Evolutionary conservation across 345 rosid species (phyloP), one percentile per base, ranked within the genome.

Genomic region (Eucalyptus melliodora): DNA sequence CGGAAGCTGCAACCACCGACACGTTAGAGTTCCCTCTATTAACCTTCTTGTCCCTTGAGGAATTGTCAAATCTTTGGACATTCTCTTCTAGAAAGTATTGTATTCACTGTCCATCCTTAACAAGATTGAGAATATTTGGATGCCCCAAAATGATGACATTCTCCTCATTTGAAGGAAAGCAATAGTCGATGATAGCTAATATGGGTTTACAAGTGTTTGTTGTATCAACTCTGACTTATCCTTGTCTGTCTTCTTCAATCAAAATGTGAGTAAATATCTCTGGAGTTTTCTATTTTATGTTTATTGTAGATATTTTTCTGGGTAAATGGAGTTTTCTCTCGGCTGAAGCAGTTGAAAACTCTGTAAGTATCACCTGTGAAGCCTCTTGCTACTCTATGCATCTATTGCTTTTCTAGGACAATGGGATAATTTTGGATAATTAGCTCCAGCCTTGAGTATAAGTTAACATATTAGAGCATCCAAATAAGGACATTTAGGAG

Each of bases 321-420:
- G 19, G n/a, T 7, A 62, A 31, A 4, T 51, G 8, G 21, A 51
- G 21, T 16, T 51, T 16, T 51, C 8, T 51, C 55, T 16, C 9
- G 0, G 1, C 0, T 0, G 19, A 62, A 30, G 17, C 19, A 30
- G 2, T 62, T 62, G 7, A 62, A 14, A 51, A 6, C 55, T 51
- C 8, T 51, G 4, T 6, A 6, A 51, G 19, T 50, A 6, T 50
- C 53, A 50, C 53, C 21, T 50, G 0, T 6, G 53, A 50, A 50
- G 8, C 53, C 53, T 50, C 53, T 50, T 50, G 53, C 21, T 50
- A 50, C 21, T 50, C 53, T 6, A 50, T 51, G 55, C 55, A 51
- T 16, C 8, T 51, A 51, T 51, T 51, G 55, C 7, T 51, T 50
- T 51, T 51, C 23, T 51, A 51, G 55, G 55, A 51, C 4, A 51